Evolutionary conservation across 306 rosid genomes (phyloP).

Genomic region (Prosopis cineraria): DNA sequence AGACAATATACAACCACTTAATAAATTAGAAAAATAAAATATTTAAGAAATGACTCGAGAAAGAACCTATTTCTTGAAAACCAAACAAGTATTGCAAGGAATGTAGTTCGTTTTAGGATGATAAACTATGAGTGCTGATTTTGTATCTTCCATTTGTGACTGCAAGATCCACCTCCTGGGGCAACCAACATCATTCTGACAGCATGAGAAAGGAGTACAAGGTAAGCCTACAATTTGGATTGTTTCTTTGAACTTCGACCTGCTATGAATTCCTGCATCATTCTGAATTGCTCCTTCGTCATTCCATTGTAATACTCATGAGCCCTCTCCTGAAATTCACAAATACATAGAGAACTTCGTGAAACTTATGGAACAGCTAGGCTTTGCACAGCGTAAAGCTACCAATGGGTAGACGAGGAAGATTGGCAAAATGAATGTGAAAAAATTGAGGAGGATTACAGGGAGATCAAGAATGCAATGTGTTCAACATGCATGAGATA

Average conservation of each 20-base stretch:
- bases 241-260: slow-evolving; percentile 73
- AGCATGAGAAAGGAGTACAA: slow-evolving; percentile 15
- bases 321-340: slow-evolving; percentile 64
- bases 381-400: background rate
- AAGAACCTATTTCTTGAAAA: background rate
- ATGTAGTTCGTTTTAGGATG: background rate
- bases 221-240: slow-evolving; percentile 66
- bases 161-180: slow-evolving; percentile 1
- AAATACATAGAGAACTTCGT: slow-evolving; percentile 6
- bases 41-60: background rate
- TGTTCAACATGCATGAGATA: background rate
- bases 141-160: background rate
- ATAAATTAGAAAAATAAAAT: background rate
- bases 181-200: slow-evolving; percentile 26
- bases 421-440: background rate
- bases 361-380: slow-evolving; percentile 19
- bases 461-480: background rate
- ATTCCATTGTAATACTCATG: slow-evolving; percentile 79
- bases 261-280: slow-evolving; percentile 89
- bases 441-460: background rate
- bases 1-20: background rate
- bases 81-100: background rate
- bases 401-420: background rate
- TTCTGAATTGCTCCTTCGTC: slow-evolving; percentile 83
- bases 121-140: background rate